These are phyloP conservation scores for Trichosanthes cucumerina DNA, from an alignment of 306 rosid species.

Conservation along the genomic window DNA sequence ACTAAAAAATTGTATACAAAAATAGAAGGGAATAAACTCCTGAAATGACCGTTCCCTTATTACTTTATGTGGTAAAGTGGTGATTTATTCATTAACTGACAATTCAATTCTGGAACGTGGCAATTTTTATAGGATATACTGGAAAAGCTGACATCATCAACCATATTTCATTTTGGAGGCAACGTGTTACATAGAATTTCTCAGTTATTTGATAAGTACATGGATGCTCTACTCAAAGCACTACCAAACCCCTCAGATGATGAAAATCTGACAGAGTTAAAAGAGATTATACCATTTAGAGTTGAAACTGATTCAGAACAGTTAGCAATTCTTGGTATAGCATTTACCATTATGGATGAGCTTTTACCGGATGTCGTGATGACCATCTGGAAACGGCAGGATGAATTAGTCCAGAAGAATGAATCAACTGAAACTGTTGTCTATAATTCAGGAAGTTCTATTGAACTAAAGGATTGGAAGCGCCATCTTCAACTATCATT, in stretches of 20 bases:
- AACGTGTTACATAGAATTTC: slow-evolving; percentile 53
- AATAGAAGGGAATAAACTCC: neutral
- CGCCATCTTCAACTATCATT: slow-evolving; percentile 87
- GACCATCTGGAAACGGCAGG: slow-evolving; percentile 53
- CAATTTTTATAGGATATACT: slow-evolving; percentile 59
- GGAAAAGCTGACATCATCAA: slow-evolving; percentile 70
- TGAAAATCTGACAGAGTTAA: slow-evolving; percentile 69
- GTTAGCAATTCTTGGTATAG: slow-evolving; percentile 78
- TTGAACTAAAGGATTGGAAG: slow-evolving; percentile 86
- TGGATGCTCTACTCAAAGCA: slow-evolving; percentile 76
- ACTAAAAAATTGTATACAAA: neutral
- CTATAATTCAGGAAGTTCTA: slow-evolving; percentile 37
- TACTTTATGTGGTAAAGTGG: neutral
- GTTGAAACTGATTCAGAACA: slow-evolving; percentile 96
- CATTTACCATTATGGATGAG: slow-evolving; percentile 80
- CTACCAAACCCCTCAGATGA: slow-evolving; percentile 88
- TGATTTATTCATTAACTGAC: neutral
- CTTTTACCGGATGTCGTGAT: slow-evolving; percentile 68
- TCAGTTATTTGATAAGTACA: slow-evolving; percentile 74
- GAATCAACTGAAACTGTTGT: slow-evolving; percentile 34
- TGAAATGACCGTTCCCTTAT: neutral
- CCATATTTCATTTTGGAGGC: slow-evolving; percentile 73
- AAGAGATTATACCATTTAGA: slow-evolving; percentile 58
- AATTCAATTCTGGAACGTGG: neutral
- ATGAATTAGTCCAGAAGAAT: slow-evolving; percentile 37